These are phyloP conservation scores for Alternaria dauci DNA, from an alignment of 2,329 filamentous ascomycete genomes.

Conservation along the genomic window DNA sequence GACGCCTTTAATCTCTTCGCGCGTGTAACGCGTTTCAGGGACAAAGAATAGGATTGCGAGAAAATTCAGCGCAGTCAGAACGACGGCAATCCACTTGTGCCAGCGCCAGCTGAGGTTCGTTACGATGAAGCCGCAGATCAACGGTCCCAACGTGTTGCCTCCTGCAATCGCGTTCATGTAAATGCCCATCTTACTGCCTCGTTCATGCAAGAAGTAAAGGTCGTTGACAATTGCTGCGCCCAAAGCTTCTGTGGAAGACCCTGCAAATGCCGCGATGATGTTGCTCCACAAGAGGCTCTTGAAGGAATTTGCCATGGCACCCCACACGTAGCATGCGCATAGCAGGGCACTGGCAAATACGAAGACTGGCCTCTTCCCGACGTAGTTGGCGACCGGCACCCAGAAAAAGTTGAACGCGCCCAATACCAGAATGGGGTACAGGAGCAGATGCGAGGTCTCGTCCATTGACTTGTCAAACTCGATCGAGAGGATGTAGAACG, in stretches of 20 bases:
- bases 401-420: conserved; percentile 63
- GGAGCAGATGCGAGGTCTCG: conserved; percentile 53
- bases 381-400: conserved; percentile 59
- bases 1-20: conserved; percentile 19
- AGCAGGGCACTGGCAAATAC: conserved; percentile 57
- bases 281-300: conserved; percentile 56
- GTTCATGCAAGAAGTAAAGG: conserved; percentile 41
- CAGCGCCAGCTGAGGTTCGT: conserved; percentile 49
- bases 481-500: conserved; percentile 54
- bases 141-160: conserved; percentile 51
- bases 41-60: conserved; percentile 48
- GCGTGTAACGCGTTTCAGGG: conserved; percentile 51
- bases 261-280: conserved; percentile 57
- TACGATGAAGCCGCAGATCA: conserved; percentile 52
- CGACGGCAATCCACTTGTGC: conserved; percentile 49
- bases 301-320: conserved; percentile 54
- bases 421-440: conserved; percentile 57
- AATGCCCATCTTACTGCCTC: conserved; percentile 47
- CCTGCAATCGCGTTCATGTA: conserved; percentile 51
- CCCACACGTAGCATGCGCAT: conserved; percentile 58
- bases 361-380: conserved; percentile 60
- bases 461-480: conserved; percentile 58
- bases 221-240: conserved; percentile 52
- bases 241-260: conserved; percentile 56
- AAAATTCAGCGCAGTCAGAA: conserved; percentile 43